A percentile compares a stretch with the other conserved stretches of the same genome.
These are phyloP conservation scores for Clathrus columnatus DNA, from an alignment of 768 basidiomycete species.

Conservation along the genomic window DNA sequence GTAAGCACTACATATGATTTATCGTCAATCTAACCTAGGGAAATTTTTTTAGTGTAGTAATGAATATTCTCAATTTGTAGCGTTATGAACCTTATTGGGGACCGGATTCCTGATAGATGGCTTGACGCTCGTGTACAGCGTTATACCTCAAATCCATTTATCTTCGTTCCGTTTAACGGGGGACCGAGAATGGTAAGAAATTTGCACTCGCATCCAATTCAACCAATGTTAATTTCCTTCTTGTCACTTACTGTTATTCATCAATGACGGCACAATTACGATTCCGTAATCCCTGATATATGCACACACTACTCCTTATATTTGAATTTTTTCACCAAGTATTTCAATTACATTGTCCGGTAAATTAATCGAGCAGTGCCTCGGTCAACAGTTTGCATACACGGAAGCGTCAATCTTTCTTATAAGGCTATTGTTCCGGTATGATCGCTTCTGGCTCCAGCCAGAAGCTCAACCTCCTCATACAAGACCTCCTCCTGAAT, in stretches of 20 bases:
- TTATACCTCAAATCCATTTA: slow-evolving; percentile 14
- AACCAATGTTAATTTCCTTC: background rate
- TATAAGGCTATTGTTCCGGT: slow-evolving; percentile 17
- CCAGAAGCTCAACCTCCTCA: slow-evolving; percentile 15
- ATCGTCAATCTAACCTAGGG: background rate
- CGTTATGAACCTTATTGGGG: slow-evolving; percentile 26
- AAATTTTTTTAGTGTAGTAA: slow-evolving; percentile 15
- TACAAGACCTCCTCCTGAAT: slow-evolving; percentile 12
- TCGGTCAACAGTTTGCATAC: slow-evolving; percentile 23
- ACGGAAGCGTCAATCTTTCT: slow-evolving; percentile 20
- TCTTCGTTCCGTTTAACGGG: slow-evolving; percentile 19
- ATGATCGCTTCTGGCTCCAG: slow-evolving; percentile 13
- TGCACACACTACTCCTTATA: too few species aligned
- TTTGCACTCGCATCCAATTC: background rate
- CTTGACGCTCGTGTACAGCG: slow-evolving; percentile 15
- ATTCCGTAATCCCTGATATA: too few species aligned
- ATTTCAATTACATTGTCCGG: background rate
- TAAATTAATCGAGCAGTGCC: slow-evolving; percentile 9
- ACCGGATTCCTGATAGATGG: slow-evolving; percentile 29
- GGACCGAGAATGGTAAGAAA: slow-evolving; percentile 13
- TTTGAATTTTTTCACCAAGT: background rate
- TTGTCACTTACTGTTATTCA: background rate
- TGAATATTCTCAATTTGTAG: slow-evolving; percentile 21
- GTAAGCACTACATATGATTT: slow-evolving; percentile 1
- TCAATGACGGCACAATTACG: background rate